Evolutionary conservation across 306 rosid species (phyloP).

Genomic region (Begonia loranthoides): DNA sequence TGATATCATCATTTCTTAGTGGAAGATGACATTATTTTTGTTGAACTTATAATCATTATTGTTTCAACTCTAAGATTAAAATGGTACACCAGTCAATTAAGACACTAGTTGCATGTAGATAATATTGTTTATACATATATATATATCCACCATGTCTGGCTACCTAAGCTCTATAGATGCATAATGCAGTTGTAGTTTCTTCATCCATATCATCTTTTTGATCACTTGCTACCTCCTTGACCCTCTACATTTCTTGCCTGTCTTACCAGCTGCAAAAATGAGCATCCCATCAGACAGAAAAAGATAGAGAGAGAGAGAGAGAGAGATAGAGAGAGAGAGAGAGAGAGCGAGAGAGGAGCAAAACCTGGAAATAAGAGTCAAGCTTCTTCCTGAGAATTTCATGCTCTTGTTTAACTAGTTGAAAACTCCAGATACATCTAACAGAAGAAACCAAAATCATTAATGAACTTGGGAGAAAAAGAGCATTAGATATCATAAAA

Average conservation of each 20-base stretch:
- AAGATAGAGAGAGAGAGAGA: not conserved
- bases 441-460: slow-evolving; percentile 4
- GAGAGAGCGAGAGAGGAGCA: not conserved
- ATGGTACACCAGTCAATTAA: too few species aligned
- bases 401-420: slow-evolving; percentile 47
- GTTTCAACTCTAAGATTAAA: too few species aligned
- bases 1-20: too few species aligned
- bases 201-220: slow-evolving; percentile 2
- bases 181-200: too few species aligned
- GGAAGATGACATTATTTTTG: too few species aligned
- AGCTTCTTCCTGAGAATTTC: slow-evolving; percentile 44
- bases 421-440: slow-evolving; percentile 58
- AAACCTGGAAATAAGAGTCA: slow-evolving; percentile 54
- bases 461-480: not conserved
- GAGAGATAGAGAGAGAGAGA: slow-evolving; percentile 3
- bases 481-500: not conserved
- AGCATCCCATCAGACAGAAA: not conserved
- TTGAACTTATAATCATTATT: too few species aligned
- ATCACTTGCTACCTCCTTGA: slow-evolving; percentile 2
- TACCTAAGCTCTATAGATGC: too few species aligned
- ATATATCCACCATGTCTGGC: too few species aligned
- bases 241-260: slow-evolving; percentile 24
- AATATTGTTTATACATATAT: too few species aligned
- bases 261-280: slow-evolving; percentile 22
- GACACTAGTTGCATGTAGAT: too few species aligned